Evolutionary conservation across 2,329 filamentous ascomycete genomes (phyloP).

Genomic region (Ambrosiella cleistominuta): DNA sequence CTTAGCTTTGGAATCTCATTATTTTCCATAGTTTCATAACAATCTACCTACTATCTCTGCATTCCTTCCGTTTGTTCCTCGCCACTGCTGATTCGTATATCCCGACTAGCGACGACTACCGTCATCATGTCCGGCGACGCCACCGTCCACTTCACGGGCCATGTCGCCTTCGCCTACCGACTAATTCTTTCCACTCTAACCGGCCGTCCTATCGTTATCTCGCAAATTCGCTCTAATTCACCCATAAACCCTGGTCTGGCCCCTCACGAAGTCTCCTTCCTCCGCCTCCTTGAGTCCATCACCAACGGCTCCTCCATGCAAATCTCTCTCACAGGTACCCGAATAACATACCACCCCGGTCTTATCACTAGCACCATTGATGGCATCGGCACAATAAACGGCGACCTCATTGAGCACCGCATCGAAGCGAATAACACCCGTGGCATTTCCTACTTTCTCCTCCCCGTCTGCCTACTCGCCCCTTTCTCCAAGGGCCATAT

Average conservation of each 20-base stretch:
- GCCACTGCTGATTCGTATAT: not conserved
- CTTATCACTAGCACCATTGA: slow-evolving; percentile 73
- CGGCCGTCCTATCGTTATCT: slow-evolving; percentile 76
- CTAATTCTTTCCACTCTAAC: slow-evolving; percentile 83
- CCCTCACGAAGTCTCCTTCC: slow-evolving; percentile 84
- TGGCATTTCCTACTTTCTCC: slow-evolving; percentile 79
- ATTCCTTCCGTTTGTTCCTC: not conserved
- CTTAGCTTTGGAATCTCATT: not conserved
- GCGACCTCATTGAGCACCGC: slow-evolving; percentile 65
- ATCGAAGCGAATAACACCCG: slow-evolving; percentile 60
- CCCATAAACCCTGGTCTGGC: slow-evolving; percentile 76
- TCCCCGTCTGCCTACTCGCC: slow-evolving; percentile 75
- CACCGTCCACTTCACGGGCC: slow-evolving; percentile 61
- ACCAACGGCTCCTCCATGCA: slow-evolving; percentile 93
- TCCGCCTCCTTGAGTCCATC: slow-evolving; percentile 81
- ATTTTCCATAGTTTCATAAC: not conserved
- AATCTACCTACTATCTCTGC: not conserved
- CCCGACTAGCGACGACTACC: not conserved
- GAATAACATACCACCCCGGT: slow-evolving; percentile 78
- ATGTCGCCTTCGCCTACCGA: slow-evolving; percentile 65
- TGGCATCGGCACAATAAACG: slow-evolving; percentile 50
- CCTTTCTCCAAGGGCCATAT: slow-evolving; percentile 86
- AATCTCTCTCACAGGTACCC: slow-evolving; percentile 91
- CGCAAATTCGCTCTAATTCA: slow-evolving; percentile 77
- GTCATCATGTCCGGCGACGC: slow-evolving; percentile 26